Base-by-base conservation (phyloP, 768 basidiomycete genomes). In the Lactarius indigo region DNA sequence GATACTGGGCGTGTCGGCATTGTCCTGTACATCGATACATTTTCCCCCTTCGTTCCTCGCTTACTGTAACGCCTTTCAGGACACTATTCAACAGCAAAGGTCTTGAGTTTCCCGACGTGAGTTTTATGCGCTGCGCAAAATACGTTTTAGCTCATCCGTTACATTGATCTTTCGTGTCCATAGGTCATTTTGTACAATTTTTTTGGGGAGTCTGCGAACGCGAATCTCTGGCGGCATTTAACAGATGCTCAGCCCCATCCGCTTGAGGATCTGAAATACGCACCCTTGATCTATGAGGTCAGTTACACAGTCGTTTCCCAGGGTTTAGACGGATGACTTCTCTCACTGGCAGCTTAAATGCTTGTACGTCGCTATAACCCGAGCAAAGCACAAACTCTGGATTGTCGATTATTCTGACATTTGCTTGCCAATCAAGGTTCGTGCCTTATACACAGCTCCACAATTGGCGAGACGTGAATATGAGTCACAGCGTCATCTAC, bases 181-280 rank as follows among this genome's bases (percentile, higher is more conserved):
- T 64, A 90, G 89, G 89, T 92, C 5, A 78, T 92, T 4, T 71
- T 92, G 13, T 91, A 87, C 71, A 86, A 92, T 68, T 91, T 91
- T 75, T 92, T 91, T 70, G 81, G 84, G 30, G 87, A 89, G 69
- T 91, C 90, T 0, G 69, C 72, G 0, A 75, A 84, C 2, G 81
- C 81, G 39, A 61, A 39, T 9, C 62, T 60, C 23, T 69, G 69
- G 69, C 41, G 56, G 13, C 50, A 68, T 41, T 42, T 69, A 15
- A 42, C 54, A 12, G 31, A 52, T 26, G 50, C n/a, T 0, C 50
- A 57, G 9, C 3, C 8, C 2, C 8, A 33, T 35, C 47, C 44
- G 42, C 9, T 63, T 31, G 12, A 3, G 1, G 69, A 62, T 10
- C 23, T 17, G 20, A 61, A 41, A 35, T 2, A 68, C 33, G 44